Conservation (phyloP, 345 rosid species). For the Leavenworthia alabamica region DNA sequence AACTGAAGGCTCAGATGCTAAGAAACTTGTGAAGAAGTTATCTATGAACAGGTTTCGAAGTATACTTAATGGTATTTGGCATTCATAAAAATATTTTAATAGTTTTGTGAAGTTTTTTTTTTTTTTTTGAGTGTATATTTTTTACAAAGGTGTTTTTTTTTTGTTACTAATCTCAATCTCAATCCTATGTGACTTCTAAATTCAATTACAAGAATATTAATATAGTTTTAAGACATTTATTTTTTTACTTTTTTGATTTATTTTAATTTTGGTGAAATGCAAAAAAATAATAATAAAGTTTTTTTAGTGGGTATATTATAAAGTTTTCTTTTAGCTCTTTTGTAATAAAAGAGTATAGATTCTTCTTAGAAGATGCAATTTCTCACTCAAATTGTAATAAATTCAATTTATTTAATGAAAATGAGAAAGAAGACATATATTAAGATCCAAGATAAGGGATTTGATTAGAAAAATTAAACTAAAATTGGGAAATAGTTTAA, state of each 20-base stretch:
- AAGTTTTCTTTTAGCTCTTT: conserved; percentile 6
- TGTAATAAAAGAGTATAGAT: conserved; percentile 7
- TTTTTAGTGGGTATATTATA: conserved; percentile 13
- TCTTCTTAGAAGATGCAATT: conserved; percentile 33
- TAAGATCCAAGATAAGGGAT: conserved; percentile 17
- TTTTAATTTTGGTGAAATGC: conserved; percentile 21
- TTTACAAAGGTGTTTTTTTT: conserved; percentile 31
- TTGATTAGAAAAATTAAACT: not conserved
- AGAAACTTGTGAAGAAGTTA: conserved; percentile 69
- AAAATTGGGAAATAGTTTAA: not conserved
- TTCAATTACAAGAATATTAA: conserved; percentile 21
- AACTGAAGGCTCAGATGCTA: conserved; percentile 74
- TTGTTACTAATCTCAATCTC: conserved; percentile 22
- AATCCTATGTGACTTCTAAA: conserved; percentile 30
- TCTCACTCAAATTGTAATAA: conserved; percentile 1
- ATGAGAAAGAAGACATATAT: not conserved
- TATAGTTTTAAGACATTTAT: conserved; percentile 25
- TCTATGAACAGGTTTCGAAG: conserved; percentile 64
- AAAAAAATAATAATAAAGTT: conserved; percentile 19
- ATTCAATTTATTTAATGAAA: not conserved
- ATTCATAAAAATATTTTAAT: conserved; percentile 36
- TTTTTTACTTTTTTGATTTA: not conserved
- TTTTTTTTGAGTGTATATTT: conserved; percentile 30
- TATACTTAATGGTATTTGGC: conserved; percentile 77
- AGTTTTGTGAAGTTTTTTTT: conserved; percentile 23